These are phyloP conservation scores for Erythrophleum fordii DNA, from an alignment of 306 rosid species.

Conservation along the genomic window DNA sequence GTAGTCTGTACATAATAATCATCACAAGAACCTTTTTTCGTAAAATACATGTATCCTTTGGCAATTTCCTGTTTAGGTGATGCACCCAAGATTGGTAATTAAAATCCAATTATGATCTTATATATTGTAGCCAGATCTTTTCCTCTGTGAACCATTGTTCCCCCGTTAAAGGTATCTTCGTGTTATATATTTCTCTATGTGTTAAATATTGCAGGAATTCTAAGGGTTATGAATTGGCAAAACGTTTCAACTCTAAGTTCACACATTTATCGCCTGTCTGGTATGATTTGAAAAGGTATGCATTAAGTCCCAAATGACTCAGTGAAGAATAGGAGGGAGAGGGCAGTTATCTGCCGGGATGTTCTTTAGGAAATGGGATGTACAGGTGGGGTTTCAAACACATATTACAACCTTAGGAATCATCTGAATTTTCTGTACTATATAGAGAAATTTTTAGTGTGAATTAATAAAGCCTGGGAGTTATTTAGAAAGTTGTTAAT, in stretches of 20 bases:
- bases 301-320: constrained; percentile 18
- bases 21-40: not conserved
- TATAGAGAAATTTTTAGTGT: constrained; percentile 26
- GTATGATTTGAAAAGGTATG: constrained; percentile 93
- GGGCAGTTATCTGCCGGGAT: constrained; percentile 19
- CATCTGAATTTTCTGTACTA: constrained; percentile 17
- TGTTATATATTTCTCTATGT: not conserved
- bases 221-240: constrained; percentile 82
- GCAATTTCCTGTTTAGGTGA: constrained; percentile 1
- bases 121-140: not conserved
- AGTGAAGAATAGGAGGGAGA: constrained; percentile 26
- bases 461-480: constrained; percentile 15
- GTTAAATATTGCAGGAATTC: constrained; percentile 78
- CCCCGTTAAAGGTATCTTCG: constrained; percentile 17
- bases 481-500: constrained; percentile 1
- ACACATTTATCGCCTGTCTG: constrained; percentile 96
- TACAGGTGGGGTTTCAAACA: constrained; percentile 16
- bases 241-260: constrained; percentile 84
- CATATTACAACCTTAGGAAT: constrained; percentile 18
- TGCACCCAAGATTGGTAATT: not conserved
- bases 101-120: constrained; percentile 1
- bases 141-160: constrained; percentile 1
- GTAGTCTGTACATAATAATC: not conserved
- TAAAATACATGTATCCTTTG: not conserved
- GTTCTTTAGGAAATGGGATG: constrained; percentile 24